A percentile compares a stretch with the other conserved stretches of the same genome.
Conservation (phyloP, 176 grass and related monocot species). For the Cymbopogon citratus region DNA sequence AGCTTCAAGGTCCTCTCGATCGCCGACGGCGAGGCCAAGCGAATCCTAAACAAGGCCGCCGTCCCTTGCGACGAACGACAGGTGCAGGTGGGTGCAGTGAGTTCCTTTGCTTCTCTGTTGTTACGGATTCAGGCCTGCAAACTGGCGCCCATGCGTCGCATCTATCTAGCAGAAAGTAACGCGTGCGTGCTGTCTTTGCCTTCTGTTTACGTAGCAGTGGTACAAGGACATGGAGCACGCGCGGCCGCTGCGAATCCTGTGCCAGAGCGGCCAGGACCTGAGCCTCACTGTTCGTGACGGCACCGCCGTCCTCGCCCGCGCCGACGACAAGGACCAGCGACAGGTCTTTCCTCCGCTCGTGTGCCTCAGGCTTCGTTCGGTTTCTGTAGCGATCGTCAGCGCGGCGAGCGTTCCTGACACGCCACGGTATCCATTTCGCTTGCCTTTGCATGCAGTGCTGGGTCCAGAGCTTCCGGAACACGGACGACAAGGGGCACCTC, state of each 20-base stretch:
- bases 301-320: neutral
- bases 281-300: conserved; percentile 19
- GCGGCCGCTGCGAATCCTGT: neutral
- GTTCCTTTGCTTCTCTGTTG: no score
- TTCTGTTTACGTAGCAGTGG: no score
- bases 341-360: conserved; percentile 1
- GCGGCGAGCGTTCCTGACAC: neutral
- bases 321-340: neutral
- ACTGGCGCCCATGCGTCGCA: no score
- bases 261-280: neutral
- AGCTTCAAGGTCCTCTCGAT: no score
- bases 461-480: conserved; percentile 13
- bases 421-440: neutral
- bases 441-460: neutral
- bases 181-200: no score
- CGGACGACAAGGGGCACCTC: neutral
- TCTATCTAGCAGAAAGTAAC: no score
- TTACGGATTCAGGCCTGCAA: no score
- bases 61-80: no score
- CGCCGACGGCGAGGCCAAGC: no score
- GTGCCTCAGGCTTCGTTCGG: neutral
- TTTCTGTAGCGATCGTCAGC: neutral
- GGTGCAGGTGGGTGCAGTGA: no score
- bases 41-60: no score
- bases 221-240: no score